Conservation (phyloP, 345 rosid genomes). For the thale cress (Arabidopsis thaliana) region TAIR10.1 NC_003070.9:1479001-1479500, state of each 20-base stretch:
- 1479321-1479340: neutral
- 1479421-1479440: slow-evolving; percentile 20
- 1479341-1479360: neutral
- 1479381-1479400: neutral
- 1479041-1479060: slow-evolving; percentile 17
- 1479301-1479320: neutral
- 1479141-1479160: slow-evolving; percentile 34
- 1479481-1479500: neutral
- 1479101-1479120: slow-evolving; percentile 16
- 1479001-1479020: slow-evolving; percentile 50
- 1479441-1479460: neutral
- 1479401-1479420: slow-evolving; percentile 14
- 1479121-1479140: slow-evolving; percentile 21
- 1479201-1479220: slow-evolving; percentile 6
- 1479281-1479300: neutral
- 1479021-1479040: slow-evolving; percentile 45
- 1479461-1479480: neutral
- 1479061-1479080: slow-evolving; percentile 42
- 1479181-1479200: neutral
- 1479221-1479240: slow-evolving; percentile 6
- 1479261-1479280: slow-evolving; percentile 25
- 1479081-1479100: slow-evolving; percentile 5
- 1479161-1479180: slow-evolving; percentile 32
- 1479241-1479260: neutral
- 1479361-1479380: neutral